Base-by-base conservation (phyloP, 345 rosid genomes). In the Arabidopsis suecica region DNA sequence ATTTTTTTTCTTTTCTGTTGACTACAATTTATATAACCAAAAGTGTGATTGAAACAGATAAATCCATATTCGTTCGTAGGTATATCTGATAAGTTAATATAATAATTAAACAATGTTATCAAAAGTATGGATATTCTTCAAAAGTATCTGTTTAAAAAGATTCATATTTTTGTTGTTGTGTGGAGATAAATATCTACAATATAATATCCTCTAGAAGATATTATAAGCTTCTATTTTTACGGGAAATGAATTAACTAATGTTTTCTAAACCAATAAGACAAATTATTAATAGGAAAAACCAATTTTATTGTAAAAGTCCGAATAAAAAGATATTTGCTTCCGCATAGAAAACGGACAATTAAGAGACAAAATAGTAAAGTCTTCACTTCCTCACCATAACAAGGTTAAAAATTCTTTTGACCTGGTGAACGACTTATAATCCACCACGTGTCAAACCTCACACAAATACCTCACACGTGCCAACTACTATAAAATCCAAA, bases 331-430 rank as follows among this genome's bases (percentile, higher is more conserved):
- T 12, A 42, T 11, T 65, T 47, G 37, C 34, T 23, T 32, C 6
- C 16, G 48, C 79, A 61, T 54, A 54, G 34, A 45, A 76, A 7
- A 44, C 74, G 75, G 70, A 49, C 73, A 74, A 74, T 74, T 1
- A 76, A 61, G 28, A 53, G 59, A 76, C 33, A 77, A 56, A 77
- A 71, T 57, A 77, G 72, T 65, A 71, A 77, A 77, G 80, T 71
- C 60, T 62, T 71, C 38, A 54, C 10, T 69, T 76, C 56, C 79
- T 75, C 54, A 68, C 73, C 63, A 68, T 49, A 67, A 59, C 28
- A 47, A n/a, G 58, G 51, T 54, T 65, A 45, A 18, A 66, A 75
- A 1, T 68, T 33, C 2, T 37, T 61, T 69, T 76, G 79, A 76
- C 79, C 69, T 18, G 14, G 51, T 69, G 18, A 65, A 60, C 73